Base-by-base conservation (phyloP, 1,139 yeast genomes). In the Lodderomyces theae region DNA sequence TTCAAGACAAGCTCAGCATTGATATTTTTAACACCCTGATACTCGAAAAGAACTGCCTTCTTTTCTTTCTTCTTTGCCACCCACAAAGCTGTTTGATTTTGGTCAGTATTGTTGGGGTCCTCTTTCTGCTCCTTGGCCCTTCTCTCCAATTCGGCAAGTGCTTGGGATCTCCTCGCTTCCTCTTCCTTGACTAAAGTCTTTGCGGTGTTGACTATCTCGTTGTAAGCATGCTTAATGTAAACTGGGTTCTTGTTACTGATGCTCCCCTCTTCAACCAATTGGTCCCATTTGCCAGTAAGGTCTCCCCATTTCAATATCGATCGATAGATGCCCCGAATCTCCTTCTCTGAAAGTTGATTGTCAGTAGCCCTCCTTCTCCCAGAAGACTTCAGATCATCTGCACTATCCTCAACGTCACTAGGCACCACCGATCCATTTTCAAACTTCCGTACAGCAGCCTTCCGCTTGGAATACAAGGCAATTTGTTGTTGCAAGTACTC, bases 41-140 rank as follows among this genome's bases (percentile, higher is more conserved):
- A 89, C 53, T 88, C 96, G 63, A 94, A 89, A 43, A 92, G 64
- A 18, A 89, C 86, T 0, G 97, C 97, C 60, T 85, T 87, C 60
- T 66, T 87, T 76, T 67, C 94, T 84, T 66, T 82, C 81, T 66
- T 83, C 72, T 66, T 83, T 56, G 65, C 80, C 51, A 50, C 76
- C 80, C 70, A 79, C 53, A 59, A 78, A 36, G 63, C 77, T 47
- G 58, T 70, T 53, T 56, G 74, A 60, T 59, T 60, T 3, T 70
- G 60, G 19, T 73, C 74, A 42, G 62, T 65, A 15, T 65, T 54
- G 28, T 57, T 55, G 17, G 58, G 56, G 34, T 62, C 64, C 34
- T 70, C 67, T 45, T 72, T 80, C 55, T 77, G 80, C 37, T 79
- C 83, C 43, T 69, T 55, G 0, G 85, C 94, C 42, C 77, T 77